Conservation (phyloP, 73 alveolate species). For the Loxodes magnus region DNA sequence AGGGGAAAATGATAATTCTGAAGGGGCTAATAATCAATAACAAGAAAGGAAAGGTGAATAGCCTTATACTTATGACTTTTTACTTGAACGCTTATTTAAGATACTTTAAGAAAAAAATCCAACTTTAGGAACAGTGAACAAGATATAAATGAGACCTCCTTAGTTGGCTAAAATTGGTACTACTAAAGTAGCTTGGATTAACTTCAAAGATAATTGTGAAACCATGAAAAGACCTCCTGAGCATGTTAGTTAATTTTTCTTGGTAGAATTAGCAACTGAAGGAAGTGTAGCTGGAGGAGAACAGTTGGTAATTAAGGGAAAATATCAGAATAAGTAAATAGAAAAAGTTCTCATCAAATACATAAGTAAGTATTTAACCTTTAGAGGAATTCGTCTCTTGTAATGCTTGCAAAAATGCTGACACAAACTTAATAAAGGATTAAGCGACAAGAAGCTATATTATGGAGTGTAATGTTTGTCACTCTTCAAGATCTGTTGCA, state of each 20-base stretch:
- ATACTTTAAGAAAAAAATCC: no score
- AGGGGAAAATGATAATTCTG: no score
- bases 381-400: no score
- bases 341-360: constrained; percentile 31
- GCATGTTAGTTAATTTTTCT: constrained; percentile 23
- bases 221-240: constrained; percentile 34
- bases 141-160: constrained; percentile 40
- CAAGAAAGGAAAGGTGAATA: no score
- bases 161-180: constrained; percentile 32
- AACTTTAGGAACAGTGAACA: no score
- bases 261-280: constrained; percentile 44
- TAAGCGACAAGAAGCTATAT: constrained; percentile 29
- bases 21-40: no score
- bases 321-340: constrained; percentile 23
- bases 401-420: constrained; percentile 31
- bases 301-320: constrained; percentile 34
- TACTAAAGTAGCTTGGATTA: constrained; percentile 38
- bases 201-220: constrained; percentile 29
- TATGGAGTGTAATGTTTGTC: constrained; percentile 37
- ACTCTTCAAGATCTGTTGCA: constrained; percentile 30
- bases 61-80: no score
- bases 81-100: no score
- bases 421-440: constrained; percentile 29
- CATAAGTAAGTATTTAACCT: constrained; percentile 32
- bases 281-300: constrained; percentile 28